These are phyloP conservation scores for Diaporthe vaccinii DNA, from an alignment of 2,329 filamentous ascomycete species.

Conservation along the genomic window DNA sequence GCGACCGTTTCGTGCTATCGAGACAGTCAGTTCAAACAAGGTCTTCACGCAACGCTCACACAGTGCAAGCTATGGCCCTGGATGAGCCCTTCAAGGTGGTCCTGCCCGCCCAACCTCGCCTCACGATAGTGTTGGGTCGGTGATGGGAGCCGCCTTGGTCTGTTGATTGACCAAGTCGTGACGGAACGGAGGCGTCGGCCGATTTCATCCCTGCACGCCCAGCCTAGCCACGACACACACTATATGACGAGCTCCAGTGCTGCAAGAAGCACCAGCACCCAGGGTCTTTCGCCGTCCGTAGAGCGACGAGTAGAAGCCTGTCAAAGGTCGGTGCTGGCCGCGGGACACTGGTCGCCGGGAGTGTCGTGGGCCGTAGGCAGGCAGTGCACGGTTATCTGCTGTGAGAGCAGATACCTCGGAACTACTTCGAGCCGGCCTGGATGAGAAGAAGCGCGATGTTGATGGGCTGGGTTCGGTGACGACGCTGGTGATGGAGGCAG, in stretches of 20 bases:
- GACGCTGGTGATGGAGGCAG: neutral
- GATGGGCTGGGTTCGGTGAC: neutral
- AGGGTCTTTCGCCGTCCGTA: slow-evolving; percentile 38
- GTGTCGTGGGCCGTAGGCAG: slow-evolving; percentile 31
- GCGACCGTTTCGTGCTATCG: neutral
- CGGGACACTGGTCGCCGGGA: slow-evolving; percentile 26
- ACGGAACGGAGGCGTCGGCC: neutral
- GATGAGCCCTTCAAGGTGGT: neutral
- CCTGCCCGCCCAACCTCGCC: slow-evolving; percentile 1
- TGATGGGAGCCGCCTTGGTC: slow-evolving; percentile 28
- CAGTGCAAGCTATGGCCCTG: neutral
- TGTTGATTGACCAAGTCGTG: neutral
- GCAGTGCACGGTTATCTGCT: slow-evolving; percentile 35
- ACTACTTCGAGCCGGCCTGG: neutral
- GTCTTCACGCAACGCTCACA: neutral
- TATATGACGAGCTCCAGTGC: slow-evolving; percentile 35
- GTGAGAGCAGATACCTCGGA: neutral
- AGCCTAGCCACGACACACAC: slow-evolving; percentile 34
- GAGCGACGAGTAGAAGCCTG: slow-evolving; percentile 37
- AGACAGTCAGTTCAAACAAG: neutral
- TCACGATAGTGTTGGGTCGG: neutral
- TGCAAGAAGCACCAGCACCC: slow-evolving; percentile 35
- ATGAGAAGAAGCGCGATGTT: neutral
- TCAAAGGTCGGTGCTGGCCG: slow-evolving; percentile 33
- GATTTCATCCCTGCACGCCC: slow-evolving; percentile 35